Evolutionary conservation across 179 eudicot genomes (phyloP).

Genomic region (Beta macrorhiza): DNA sequence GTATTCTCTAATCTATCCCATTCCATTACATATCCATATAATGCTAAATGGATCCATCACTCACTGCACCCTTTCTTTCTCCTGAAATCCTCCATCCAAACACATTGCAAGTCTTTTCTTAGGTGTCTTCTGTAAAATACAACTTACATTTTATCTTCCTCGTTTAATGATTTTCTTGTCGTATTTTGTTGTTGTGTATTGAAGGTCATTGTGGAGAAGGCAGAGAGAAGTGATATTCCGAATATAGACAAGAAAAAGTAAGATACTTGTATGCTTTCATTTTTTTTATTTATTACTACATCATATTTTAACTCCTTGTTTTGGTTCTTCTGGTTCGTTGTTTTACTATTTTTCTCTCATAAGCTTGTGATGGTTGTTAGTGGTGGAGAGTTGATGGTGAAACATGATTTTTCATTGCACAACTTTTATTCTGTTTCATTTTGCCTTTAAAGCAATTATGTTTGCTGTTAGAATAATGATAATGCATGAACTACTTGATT

Average conservation of each 20-base stretch:
- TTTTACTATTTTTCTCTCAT: background rate
- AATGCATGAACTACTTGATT: background rate
- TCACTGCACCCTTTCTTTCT: no score
- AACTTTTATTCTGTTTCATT: background rate
- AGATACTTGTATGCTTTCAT: slow-evolving; percentile 15
- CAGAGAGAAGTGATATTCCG: slow-evolving; percentile 71
- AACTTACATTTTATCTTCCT: background rate
- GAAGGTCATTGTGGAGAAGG: slow-evolving; percentile 73
- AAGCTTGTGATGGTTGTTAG: background rate
- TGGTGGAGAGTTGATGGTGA: background rate
- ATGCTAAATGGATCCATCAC: no score
- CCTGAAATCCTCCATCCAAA: no score
- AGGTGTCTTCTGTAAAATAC: background rate
- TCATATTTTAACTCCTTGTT: background rate
- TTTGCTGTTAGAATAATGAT: background rate
- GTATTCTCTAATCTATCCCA: no score
- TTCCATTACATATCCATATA: no score
- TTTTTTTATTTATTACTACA: background rate
- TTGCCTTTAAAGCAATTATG: background rate
- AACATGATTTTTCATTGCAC: background rate
- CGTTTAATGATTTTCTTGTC: slow-evolving; percentile 3
- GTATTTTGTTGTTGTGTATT: background rate
- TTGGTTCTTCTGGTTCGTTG: background rate
- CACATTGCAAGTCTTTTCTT: background rate
- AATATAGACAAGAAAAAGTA: slow-evolving; percentile 74